phyloP scores from a whole-genome alignment of 2,329 filamentous ascomycete species.

The Graphilbum ipis-grandicollis region DNA sequence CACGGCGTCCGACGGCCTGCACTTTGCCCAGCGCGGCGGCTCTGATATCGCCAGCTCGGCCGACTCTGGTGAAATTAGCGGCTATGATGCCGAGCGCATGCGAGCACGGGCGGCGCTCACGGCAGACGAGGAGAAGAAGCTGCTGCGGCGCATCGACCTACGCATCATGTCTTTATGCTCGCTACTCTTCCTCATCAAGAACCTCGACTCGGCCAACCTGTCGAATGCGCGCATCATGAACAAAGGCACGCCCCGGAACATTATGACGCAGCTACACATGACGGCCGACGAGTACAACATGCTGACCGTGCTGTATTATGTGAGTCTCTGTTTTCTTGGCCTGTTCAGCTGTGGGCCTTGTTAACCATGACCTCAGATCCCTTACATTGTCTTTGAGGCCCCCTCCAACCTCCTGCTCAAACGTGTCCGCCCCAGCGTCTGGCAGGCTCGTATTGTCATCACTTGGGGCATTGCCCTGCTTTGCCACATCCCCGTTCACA shows the following conservation, averaged over 20 bases:
- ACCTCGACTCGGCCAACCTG: slow-evolving; percentile 5
- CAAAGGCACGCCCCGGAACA: slow-evolving; percentile 20
- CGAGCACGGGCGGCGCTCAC: slow-evolving; percentile 14
- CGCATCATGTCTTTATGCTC: slow-evolving; percentile 6
- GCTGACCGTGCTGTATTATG: slow-evolving; percentile 22
- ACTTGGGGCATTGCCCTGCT: slow-evolving; percentile 33
- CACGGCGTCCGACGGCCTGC: slow-evolving; percentile 7
- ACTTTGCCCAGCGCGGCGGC: slow-evolving; percentile 9
- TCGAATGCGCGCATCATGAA: slow-evolving; percentile 27
- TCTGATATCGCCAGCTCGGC: slow-evolving; percentile 8
- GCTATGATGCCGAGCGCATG: slow-evolving; percentile 18
- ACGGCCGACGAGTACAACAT: slow-evolving; percentile 22
- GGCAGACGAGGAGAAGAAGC: slow-evolving; percentile 9
- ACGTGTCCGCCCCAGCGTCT: slow-evolving; percentile 38
- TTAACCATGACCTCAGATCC: too few species aligned
- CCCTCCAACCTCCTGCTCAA: slow-evolving; percentile 50
- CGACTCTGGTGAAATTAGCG: slow-evolving; percentile 5
- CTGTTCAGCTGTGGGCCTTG: too few species aligned
- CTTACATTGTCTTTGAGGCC: slow-evolving; percentile 47
- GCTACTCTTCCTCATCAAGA: slow-evolving; percentile 9
- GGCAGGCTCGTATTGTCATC: slow-evolving; percentile 35
- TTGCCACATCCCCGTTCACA: slow-evolving; percentile 33
- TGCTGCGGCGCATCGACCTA: slow-evolving; percentile 8
- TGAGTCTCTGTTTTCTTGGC: too few species aligned
- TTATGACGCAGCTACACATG: slow-evolving; percentile 23